Evolutionary conservation across 805 yeast genomes (phyloP).

Genomic region (Schwanniomyces yamadae): DNA sequence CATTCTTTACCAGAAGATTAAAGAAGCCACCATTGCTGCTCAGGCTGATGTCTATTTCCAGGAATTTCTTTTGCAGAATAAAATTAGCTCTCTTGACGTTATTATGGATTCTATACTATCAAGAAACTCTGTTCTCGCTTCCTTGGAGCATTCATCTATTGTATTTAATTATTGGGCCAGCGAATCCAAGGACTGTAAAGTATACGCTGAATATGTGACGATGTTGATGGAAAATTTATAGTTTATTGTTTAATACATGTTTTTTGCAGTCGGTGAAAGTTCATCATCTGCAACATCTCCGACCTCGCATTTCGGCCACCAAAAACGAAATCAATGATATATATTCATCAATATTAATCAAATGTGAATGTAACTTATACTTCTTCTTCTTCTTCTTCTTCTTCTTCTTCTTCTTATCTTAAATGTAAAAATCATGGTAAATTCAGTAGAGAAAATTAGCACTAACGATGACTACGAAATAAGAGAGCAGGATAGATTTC

Average conservation of each 20-base stretch:
- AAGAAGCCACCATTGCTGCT: slow-evolving; percentile 16
- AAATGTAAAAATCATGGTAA: slow-evolving; percentile 2
- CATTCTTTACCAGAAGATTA: slow-evolving; percentile 28
- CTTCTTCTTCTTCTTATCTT: slow-evolving; percentile 19
- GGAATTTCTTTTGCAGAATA: slow-evolving; percentile 4
- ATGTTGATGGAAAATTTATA: slow-evolving; percentile 19
- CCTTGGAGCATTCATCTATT: slow-evolving; percentile 28
- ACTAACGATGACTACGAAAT: slow-evolving; percentile 40
- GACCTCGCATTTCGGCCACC: slow-evolving; percentile 18
- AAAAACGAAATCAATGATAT: no score
- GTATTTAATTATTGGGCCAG: slow-evolving; percentile 36
- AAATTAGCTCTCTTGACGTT: slow-evolving; percentile 5
- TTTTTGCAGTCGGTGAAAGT: not conserved
- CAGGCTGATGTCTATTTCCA: slow-evolving; percentile 6
- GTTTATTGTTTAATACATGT: slow-evolving; percentile 1
- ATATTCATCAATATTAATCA: no score
- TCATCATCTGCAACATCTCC: slow-evolving; percentile 9
- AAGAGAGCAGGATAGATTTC: slow-evolving; percentile 43
- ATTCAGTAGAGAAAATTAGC: slow-evolving; percentile 8
- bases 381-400: not conserved
- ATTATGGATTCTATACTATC: slow-evolving; percentile 14
- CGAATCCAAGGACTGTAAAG: slow-evolving; percentile 31
- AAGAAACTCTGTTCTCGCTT: slow-evolving; percentile 12
- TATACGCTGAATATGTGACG: slow-evolving; percentile 25
- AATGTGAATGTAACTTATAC: no score